Evolutionary conservation across 371 early-diverging fungal species (phyloP).

Genomic region (Capniomyces stellatus): DNA sequence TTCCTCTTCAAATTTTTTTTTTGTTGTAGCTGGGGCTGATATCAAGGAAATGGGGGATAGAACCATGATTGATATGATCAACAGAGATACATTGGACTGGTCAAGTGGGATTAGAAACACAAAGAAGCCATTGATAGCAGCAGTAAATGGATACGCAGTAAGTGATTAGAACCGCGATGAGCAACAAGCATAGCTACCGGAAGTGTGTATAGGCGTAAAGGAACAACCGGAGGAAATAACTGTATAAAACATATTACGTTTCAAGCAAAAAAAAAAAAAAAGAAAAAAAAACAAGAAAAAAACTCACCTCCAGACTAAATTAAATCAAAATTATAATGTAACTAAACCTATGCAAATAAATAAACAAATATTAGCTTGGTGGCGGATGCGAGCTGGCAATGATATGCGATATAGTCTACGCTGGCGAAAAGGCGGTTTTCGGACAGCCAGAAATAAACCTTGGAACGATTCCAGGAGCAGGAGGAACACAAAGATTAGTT

Average conservation of each 20-base stretch:
- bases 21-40: slow-evolving; percentile 97
- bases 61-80: slow-evolving; percentile 70
- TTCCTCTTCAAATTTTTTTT: slow-evolving; percentile 27
- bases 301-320: too few relatives aligned
- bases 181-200: too few relatives aligned
- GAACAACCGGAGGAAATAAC: too few relatives aligned
- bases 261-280: too few relatives aligned
- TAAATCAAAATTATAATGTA: too few relatives aligned
- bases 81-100: slow-evolving; percentile 87
- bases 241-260: too few relatives aligned
- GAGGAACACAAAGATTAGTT: slow-evolving; percentile 80
- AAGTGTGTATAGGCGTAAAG: too few relatives aligned
- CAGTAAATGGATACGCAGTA: slow-evolving; percentile 87
- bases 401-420: slow-evolving; percentile 98
- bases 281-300: too few relatives aligned
- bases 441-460: slow-evolving; percentile 98
- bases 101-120: slow-evolving; percentile 58
- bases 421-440: slow-evolving; percentile 90
- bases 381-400: slow-evolving; percentile 98
- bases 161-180: too few relatives aligned
- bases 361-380: slow-evolving; percentile 35
- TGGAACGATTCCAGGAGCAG: slow-evolving; percentile 80
- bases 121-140: slow-evolving; percentile 92
- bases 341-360: not conserved
- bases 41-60: slow-evolving; percentile 94